A percentile compares a stretch with the other conserved stretches of the same genome.
Evolutionary conservation across 2,329 filamentous ascomycete genomes (phyloP).

Genomic region (Ophiostoma sp.): DNA sequence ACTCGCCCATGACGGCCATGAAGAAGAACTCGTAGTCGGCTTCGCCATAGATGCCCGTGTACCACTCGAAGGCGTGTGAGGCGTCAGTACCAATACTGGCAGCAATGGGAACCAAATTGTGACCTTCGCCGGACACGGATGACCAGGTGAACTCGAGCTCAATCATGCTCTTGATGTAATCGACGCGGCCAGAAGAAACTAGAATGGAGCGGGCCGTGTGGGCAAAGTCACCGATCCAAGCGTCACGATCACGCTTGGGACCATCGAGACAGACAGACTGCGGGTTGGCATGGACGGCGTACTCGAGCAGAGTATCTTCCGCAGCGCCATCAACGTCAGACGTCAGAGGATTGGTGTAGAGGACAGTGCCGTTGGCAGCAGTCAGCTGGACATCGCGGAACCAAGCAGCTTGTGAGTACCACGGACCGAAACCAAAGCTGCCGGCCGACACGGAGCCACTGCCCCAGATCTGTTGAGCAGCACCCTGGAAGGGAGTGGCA

Average conservation of each 20-base stretch:
- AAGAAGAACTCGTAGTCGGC: slow-evolving; percentile 6
- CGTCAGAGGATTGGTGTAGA: not conserved
- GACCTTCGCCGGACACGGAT: not conserved
- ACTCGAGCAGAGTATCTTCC: not conserved
- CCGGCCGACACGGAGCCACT: not conserved
- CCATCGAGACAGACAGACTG: not conserved
- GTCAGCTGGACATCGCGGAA: not conserved
- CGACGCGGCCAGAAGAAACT: not conserved
- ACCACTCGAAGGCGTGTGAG: not conserved
- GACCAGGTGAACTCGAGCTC: slow-evolving; percentile 1
- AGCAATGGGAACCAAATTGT: not conserved
- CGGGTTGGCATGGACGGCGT: not conserved
- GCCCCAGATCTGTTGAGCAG: not conserved
- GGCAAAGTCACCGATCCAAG: not conserved
- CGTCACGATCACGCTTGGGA: not conserved
- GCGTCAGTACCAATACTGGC: not conserved
- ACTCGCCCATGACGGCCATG: not conserved
- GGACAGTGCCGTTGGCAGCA: not conserved
- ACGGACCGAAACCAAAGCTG: not conserved
- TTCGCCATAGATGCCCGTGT: not conserved
- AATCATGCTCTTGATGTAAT: slow-evolving; percentile 1
- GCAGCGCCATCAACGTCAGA: not conserved
- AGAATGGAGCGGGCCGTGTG: not conserved
- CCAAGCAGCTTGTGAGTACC: not conserved
- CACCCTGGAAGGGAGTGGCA: not conserved